Conservation (phyloP, 2,329 filamentous ascomycete genomes). For the Coleophoma crateriformis region DNA sequence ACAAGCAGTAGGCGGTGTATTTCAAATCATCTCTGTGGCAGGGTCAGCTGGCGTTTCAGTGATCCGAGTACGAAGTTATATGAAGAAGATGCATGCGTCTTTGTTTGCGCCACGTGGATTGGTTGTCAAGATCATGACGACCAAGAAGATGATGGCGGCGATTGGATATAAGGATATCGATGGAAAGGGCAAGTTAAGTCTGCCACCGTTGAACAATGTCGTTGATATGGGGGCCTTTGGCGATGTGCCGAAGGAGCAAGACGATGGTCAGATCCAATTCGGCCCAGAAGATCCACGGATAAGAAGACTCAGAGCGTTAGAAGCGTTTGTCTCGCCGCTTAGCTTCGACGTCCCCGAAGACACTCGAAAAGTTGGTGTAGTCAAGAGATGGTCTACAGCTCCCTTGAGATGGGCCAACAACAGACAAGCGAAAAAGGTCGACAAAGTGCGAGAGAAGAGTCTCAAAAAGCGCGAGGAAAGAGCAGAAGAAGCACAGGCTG, state of each 20-base stretch:
- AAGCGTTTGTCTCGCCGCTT: constrained; percentile 15
- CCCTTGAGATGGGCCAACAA: constrained; percentile 15
- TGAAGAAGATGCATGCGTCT: constrained; percentile 8
- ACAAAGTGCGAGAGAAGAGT: constrained; percentile 3
- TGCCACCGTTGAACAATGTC: constrained; percentile 10
- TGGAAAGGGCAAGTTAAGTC: constrained; percentile 8
- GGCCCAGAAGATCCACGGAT: constrained; percentile 12
- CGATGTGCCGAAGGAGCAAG: neutral
- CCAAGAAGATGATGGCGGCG: constrained; percentile 15
- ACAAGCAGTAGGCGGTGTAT: constrained; percentile 13
- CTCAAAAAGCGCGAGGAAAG: constrained; percentile 3
- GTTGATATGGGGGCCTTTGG: constrained; percentile 1
- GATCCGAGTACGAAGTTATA: constrained; percentile 9
- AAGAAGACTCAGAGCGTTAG: constrained; percentile 12
- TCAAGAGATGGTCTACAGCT: constrained; percentile 10
- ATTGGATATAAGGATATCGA: constrained; percentile 7
- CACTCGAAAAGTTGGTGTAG: constrained; percentile 5
- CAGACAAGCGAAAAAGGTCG: constrained; percentile 7
- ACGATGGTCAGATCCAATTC: neutral
- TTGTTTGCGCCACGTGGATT: constrained; percentile 10
- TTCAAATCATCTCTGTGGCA: constrained; percentile 13
- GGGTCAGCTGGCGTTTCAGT: constrained; percentile 12
- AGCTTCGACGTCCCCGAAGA: constrained; percentile 13
- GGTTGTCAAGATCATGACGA: constrained; percentile 7
- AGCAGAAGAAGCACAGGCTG: neutral